Evolutionary conservation across 768 basidiomycete species (phyloP), one percentile per base, ranked within the genome.

Genomic region (Leccinum sublutescens): DNA sequence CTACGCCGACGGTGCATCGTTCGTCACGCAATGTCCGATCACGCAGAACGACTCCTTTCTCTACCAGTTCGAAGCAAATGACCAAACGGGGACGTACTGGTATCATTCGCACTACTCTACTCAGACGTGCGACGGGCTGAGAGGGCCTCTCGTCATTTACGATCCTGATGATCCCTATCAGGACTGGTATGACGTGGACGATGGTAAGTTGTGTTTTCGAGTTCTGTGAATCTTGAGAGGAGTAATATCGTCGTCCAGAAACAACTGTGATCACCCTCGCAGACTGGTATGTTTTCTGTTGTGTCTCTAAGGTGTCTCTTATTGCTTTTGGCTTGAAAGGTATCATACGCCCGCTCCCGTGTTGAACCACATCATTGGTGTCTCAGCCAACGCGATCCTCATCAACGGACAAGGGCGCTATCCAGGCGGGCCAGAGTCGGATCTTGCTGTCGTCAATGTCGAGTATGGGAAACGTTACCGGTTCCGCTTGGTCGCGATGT

Each of bases 401-500:
- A 70, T 76, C 27, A 76, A 76, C 27, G 75, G 75, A 10, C 61
- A 56, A 2, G 70, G 74, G 3, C 64, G 67, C 38, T 73, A 66
- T 38, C 19, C 64, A 14, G 75, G 70, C 2, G 80, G 81, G 0
- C 76, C 79, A 14, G 53, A 63, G 1, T 65, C 74, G 8, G 66
- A 69, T 0, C 73, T 82, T 17, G 63, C 80, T 0, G 74, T 80
- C 1, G 66, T 81, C 25, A 74, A 65, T n/a, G 79, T 82, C 29
- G 48, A 68, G 8, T 55, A 67, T 10, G 72, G 74, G 21, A 68
- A 69, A 33, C 73, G 77, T 7, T 82, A 83, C 61, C 78, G 82
- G n/a, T 75, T 83, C 71, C 79, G 82, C 31, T 63, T 84, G 27
- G 71, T 83, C 1, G 72, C 71, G 27, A 78, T 80, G 29, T 74